Evolutionary conservation across 345 rosid species (phyloP).

Genomic region (Camelina hispida): DNA sequence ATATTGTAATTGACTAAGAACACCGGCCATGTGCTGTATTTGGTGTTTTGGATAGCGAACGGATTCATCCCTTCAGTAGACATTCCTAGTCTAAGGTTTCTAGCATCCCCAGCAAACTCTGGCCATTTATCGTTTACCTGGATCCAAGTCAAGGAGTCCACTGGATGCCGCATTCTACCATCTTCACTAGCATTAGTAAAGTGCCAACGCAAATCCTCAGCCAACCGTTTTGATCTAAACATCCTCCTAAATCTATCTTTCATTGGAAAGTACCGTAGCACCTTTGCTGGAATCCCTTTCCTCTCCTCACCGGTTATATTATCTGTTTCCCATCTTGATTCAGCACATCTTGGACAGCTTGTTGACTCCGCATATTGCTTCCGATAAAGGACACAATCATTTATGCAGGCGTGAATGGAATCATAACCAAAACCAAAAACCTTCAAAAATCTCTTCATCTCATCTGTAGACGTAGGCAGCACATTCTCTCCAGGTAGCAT

Average conservation of each 20-base stretch:
- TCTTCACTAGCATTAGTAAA: not conserved
- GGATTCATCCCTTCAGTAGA: not conserved
- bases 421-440: not conserved
- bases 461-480: not conserved
- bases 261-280: not conserved
- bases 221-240: not conserved
- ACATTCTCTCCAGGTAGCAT: not conserved
- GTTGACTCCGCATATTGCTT: no score
- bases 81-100: not conserved
- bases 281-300: not conserved
- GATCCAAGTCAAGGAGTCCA: not conserved
- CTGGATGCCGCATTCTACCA: not conserved
- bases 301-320: not conserved
- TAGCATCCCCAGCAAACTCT: not conserved
- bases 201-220: not conserved
- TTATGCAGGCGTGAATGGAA: not conserved
- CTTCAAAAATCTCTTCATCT: not conserved
- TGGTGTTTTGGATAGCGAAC: no score
- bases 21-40: no score
- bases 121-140: slow-evolving; percentile 1
- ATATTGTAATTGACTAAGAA: no score
- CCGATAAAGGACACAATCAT: not conserved
- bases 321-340: not conserved
- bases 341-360: no score
- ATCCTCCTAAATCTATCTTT: not conserved